Evolutionary conservation across 1,284 basidiomycete species (phyloP), one percentile per base, ranked within the genome.

Genomic region (Farysia itapuensis): DNA sequence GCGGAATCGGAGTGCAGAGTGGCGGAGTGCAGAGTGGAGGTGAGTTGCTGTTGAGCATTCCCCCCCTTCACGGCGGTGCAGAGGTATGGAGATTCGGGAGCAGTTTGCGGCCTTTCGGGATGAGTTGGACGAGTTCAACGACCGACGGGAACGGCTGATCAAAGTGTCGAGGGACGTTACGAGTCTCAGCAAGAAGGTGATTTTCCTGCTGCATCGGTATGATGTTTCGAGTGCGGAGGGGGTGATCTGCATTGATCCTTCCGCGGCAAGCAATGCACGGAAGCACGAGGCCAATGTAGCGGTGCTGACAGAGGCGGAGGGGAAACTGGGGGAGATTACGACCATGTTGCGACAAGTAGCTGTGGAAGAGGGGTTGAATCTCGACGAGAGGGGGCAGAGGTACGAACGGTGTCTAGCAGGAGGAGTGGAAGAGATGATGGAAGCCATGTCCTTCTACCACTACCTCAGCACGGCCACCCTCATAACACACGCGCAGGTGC

Each of bases 181-280:
- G 13, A 88, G 85, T 59, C 81, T 89, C n/a, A 91, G 91, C 35
- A 98, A 98, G 77, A 93, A 90, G 78, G 82, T 86, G 70, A 97
- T 98, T 57, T 97, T 97, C 72, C 85, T 90, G 36, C 82, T 97
- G 4, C 94, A 96, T 72, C 86, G 92, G 31, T 81, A 53, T 36
- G 50, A 59, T n/a, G 19, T 57, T 20, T 32, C 30, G 5, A 45
- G 51, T 23, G 50, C n/a, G 25, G 25, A n/a, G 9, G 25, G n/a
- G 25, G 25, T n/a, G n/a, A n/a, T n/a, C n/a, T n/a, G n/a, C n/a
- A n/a, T n/a, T n/a, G n/a, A n/a, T n/a, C n/a, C n/a, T n/a, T n/a
- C n/a, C n/a, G n/a, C n/a, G n/a, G n/a, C n/a, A n/a, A n/a, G n/a
- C n/a, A n/a, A n/a, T n/a, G n/a, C n/a, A n/a, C n/a, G 25, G 9